Base-by-base conservation (phyloP, 1,139 yeast genomes). In the Arxiozyma heterogenica region DNA sequence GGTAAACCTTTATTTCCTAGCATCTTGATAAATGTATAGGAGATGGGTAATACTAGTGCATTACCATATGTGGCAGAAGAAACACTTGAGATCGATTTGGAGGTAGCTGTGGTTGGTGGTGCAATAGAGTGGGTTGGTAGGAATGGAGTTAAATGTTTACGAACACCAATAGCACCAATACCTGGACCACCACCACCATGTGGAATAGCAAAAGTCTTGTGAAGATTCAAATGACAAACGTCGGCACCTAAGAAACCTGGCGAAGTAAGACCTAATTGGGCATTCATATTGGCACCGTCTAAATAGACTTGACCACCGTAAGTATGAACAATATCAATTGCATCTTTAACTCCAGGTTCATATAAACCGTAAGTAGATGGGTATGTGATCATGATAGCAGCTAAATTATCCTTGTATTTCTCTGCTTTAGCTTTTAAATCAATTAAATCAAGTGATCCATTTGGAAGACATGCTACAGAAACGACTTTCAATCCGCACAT, bases 121-220 rank as follows among this genome's bases (percentile, higher is more conserved):
- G 81, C 77, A 54, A 85, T 75, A 44, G 80, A 78, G 71, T 93
- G 97, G 41, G 77, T 76, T 54, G 98, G 98, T 65, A 93, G 78
- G 73, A 83, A 90, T 55, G 91, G 90, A 51, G 79, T 80, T 66
- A 93, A 76, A 70, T 90, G 96, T 55, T 78, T 75, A 65, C 84
- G 86, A 59, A 91, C 98, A 78, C 98, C 90, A 58, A 93, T 94
- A 55, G 98, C 98, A 12, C 97, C 98, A 68, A 91, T 95, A 65
- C 98, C 98, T 47, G 98, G 98, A 51, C 98, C 98, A 70, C 98
- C 98, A 67, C 98, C 98, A 66, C 98, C 98, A 70, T 93, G 98
- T 58, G 96, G 95, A 68, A 93, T 90, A 51, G 98, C 93, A 76
- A 93, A 93, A 1, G 98, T 93, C 75, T 93, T 93, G 77, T 93